Evolutionary conservation across 345 rosid species (phyloP), one percentile per base, ranked within the genome.

Genomic region (Isatis tinctoria): DNA sequence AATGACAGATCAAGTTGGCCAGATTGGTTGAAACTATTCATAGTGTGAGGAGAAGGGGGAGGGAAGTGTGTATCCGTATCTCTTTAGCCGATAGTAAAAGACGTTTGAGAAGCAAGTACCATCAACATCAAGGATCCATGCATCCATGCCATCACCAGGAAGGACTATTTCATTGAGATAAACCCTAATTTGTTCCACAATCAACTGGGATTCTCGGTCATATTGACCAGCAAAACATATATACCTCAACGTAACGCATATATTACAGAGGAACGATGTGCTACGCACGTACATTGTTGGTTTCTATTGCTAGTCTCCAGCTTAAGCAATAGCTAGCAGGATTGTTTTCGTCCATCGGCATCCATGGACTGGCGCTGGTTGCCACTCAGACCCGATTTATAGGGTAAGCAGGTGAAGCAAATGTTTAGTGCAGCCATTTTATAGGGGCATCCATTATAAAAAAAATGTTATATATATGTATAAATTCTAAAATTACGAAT

Each of bases 51-150:
- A 43, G 47, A 14, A 44, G 20, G 30, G 0, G 6, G 24, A n/a
- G 0, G 62, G 6, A 8, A 5, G 35, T 28, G 32, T 61, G 1
- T 84, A 91, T 97, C 98, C 98, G 9, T 78, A 90, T 83, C 92
- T 76, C 78, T 83, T 92, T 8, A 80, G 82, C 52, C 78, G 74
- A 81, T 95, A 95, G 81, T 87, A 92, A 40, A 83, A 65, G 70
- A 85, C 52, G 60, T 95, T 95, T 22, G 97, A 90, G 72, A 95
- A 45, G 88, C 97, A 90, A 8, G 99, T 95, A 69, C 92, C 99
- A 56, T 95, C 97, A 39, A 95, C 80, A 35, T 95, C 99, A 4
- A 95, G 81, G 73, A 95, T 75, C 97, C 97, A 95, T 33, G 97
- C 97, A 44, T 95, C 97, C 87, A 82, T 24, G 45, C 90, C 90